Evolutionary conservation across 169 alveolate genomes (phyloP).

Genomic region (Cyclospora cayetanensis): DNA sequence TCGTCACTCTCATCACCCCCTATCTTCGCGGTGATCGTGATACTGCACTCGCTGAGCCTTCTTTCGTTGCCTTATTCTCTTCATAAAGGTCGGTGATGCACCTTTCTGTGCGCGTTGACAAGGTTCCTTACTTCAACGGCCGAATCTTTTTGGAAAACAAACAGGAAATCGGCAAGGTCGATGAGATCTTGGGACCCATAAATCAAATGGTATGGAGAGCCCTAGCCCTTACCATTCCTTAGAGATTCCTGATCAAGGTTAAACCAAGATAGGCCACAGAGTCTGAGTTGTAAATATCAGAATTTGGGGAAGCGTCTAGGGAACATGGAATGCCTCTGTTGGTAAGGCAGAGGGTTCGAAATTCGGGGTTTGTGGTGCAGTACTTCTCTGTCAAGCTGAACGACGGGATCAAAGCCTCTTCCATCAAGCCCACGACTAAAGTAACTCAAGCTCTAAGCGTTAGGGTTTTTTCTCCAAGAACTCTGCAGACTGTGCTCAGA

Average conservation of each 20-base stretch:
- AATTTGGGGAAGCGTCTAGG: conserved; percentile 34
- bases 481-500: not conserved
- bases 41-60: too few species aligned
- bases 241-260: not conserved
- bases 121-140: conserved; percentile 97
- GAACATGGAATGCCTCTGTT: conserved; percentile 64
- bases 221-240: not conserved
- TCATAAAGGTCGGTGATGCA: too few species aligned
- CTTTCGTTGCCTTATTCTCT: too few species aligned
- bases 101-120: too few species aligned
- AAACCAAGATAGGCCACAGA: too few species aligned
- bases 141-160: conserved; percentile 93
- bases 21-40: too few species aligned
- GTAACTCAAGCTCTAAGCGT: conserved; percentile 66
- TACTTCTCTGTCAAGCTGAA: conserved; percentile 88
- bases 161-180: conserved; percentile 95
- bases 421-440: conserved; percentile 84
- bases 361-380: conserved; percentile 17
- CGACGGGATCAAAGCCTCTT: conserved; percentile 87
- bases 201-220: conserved; percentile 86
- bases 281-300: not conserved
- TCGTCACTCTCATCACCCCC: too few species aligned
- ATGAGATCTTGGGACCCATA: conserved; percentile 95
- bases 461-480: not conserved
- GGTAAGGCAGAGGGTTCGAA: not conserved